Evolutionary conservation across 352 stramenopile genomes (phyloP).

Genomic region (Phytophthora ramorum): DNA sequence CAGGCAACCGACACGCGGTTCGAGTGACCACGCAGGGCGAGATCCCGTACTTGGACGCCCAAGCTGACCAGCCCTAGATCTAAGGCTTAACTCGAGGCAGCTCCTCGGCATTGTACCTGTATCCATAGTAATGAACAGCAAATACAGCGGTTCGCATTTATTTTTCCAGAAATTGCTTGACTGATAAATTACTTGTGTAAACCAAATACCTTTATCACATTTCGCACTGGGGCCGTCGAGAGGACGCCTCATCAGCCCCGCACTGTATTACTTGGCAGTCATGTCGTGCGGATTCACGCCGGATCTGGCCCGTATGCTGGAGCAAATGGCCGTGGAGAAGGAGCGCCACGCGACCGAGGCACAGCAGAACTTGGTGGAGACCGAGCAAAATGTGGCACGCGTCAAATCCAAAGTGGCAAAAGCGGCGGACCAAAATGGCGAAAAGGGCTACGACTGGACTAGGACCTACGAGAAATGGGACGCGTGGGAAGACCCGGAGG

Average conservation of each 20-base stretch:
- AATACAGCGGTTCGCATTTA: not conserved
- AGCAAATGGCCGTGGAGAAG: constrained; percentile 69
- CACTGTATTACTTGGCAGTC: not conserved
- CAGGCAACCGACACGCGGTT: constrained; percentile 21
- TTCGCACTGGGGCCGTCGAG: not conserved
- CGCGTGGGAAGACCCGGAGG: constrained; percentile 81
- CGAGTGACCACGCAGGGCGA: constrained; percentile 26
- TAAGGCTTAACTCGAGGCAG: no score
- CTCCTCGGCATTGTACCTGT: constrained; percentile 3
- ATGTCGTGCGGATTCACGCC: constrained; percentile 80
- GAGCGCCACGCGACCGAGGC: constrained; percentile 50
- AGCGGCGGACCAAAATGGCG: constrained; percentile 15
- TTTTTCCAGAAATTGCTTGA: no score
- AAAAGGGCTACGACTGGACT: constrained; percentile 76
- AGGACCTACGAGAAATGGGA: constrained; percentile 83
- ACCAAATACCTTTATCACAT: not conserved
- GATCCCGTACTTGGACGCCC: constrained; percentile 15
- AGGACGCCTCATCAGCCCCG: not conserved
- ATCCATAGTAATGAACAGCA: not conserved
- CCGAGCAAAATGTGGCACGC: constrained; percentile 49
- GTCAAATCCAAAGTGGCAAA: constrained; percentile 47
- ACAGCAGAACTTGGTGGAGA: constrained; percentile 39
- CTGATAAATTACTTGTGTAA: no score
- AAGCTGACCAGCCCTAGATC: constrained; percentile 9
- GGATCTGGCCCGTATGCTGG: constrained; percentile 72